Conservation (phyloP, 1,284 basidiomycete species). For the Apiotrichum brassicae region DNA sequence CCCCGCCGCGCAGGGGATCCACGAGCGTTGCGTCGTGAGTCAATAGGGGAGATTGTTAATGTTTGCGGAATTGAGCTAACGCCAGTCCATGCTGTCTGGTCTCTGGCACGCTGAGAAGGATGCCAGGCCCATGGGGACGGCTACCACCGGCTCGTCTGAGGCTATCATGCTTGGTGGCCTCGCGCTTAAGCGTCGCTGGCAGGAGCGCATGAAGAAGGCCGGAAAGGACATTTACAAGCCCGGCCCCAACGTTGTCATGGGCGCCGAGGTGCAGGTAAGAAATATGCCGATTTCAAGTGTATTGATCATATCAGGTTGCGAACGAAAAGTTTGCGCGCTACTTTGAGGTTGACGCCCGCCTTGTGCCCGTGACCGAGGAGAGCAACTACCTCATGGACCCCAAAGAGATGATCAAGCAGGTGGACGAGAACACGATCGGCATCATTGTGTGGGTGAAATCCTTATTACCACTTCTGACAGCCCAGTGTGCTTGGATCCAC, state of each 20-base stretch:
- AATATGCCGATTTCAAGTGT: neutral
- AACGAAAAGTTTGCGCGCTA: constrained; percentile 76
- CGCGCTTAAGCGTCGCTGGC: constrained; percentile 93
- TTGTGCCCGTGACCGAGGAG: constrained; percentile 19
- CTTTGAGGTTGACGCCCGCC: constrained; percentile 52
- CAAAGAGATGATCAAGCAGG: constrained; percentile 73
- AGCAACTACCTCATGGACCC: constrained; percentile 77
- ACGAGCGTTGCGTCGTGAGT: constrained; percentile 60
- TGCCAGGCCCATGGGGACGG: constrained; percentile 74
- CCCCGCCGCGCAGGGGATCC: constrained; percentile 66
- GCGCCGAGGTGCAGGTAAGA: constrained; percentile 64
- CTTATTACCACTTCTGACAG: too few species aligned
- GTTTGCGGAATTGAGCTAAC: neutral
- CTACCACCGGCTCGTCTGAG: constrained; percentile 87
- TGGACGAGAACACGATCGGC: constrained; percentile 74
- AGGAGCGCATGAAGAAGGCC: constrained; percentile 73
- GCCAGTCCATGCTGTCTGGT: constrained; percentile 71
- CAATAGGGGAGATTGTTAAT: neutral
- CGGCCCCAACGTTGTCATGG: constrained; percentile 53
- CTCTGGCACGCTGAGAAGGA: constrained; percentile 81
- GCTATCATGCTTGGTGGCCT: constrained; percentile 90
- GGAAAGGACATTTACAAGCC: constrained; percentile 83
- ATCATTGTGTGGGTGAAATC: constrained; percentile 26
- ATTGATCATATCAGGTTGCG: constrained; percentile 41
- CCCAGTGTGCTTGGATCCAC: constrained; percentile 53